A percentile compares a stretch with the other conserved stretches of the same genome.
phyloP scores from a whole-genome alignment of 2,329 filamentous ascomycete species.

The Phaeophleospora eucalypticola region DNA sequence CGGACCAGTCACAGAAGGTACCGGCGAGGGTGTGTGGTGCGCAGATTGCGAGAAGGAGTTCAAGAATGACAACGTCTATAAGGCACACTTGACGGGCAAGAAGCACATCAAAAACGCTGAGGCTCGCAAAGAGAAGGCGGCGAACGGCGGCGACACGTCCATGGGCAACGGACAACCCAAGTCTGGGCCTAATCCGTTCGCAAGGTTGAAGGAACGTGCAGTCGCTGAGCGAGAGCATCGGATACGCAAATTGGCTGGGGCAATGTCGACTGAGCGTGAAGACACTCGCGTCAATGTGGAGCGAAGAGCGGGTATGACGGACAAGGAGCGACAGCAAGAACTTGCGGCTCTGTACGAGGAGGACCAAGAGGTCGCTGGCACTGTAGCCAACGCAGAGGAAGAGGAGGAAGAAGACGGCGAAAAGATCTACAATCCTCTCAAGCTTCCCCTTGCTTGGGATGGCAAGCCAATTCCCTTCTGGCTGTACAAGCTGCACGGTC shows the following conservation, averaged over 20 bases:
- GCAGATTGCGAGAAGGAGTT: conserved; percentile 91
- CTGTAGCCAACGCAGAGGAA: conserved; percentile 46
- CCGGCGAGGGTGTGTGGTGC: conserved; percentile 76
- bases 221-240: conserved; percentile 86
- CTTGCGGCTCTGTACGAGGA: conserved; percentile 78
- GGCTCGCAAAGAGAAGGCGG: conserved; percentile 47
- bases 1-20: conserved; percentile 48
- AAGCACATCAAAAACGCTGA: conserved; percentile 87
- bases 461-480: conserved; percentile 98
- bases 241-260: conserved; percentile 70
- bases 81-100: conserved; percentile 80
- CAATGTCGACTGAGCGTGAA: conserved; percentile 81
- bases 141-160: conserved; percentile 24
- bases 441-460: conserved; percentile 93
- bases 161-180: conserved; percentile 14
- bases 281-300: conserved; percentile 94
- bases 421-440: conserved; percentile 93
- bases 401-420: conserved; percentile 68
- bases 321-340: conserved; percentile 90
- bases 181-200: conserved; percentile 13
- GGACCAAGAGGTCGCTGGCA: conserved; percentile 51
- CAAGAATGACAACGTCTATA: conserved; percentile 92
- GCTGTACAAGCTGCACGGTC: conserved; percentile 93
- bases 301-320: conserved; percentile 94
- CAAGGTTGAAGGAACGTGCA: conserved; percentile 75